phyloP scores from a whole-genome alignment of 768 basidiomycete species.

The Grammothele lineata region DNA sequence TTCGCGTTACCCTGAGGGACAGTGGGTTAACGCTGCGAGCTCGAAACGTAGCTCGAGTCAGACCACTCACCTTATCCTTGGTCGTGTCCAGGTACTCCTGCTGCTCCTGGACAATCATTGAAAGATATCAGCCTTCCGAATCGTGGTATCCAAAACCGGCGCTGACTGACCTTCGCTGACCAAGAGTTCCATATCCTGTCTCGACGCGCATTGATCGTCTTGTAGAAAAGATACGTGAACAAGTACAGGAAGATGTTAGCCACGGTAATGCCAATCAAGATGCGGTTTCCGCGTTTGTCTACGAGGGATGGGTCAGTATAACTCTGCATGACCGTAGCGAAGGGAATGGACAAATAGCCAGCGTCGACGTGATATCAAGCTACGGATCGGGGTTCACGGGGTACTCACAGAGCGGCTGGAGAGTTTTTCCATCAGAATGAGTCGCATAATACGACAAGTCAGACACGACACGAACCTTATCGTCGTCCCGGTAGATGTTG shows the following conservation, averaged over 20 bases:
- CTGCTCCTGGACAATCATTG: conserved; percentile 37
- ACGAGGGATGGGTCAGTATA: too few relatives aligned
- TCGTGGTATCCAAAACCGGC: too few relatives aligned
- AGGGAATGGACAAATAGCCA: neutral
- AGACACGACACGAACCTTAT: conserved; percentile 23
- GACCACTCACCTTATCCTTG: conserved; percentile 33
- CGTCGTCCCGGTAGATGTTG: conserved; percentile 54
- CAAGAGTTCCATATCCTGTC: conserved; percentile 49
- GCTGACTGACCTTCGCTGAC: conserved; percentile 38
- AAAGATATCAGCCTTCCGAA: too few relatives aligned
- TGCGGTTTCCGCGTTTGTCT: conserved; percentile 27
- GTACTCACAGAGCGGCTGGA: conserved; percentile 20
- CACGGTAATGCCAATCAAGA: conserved; percentile 47
- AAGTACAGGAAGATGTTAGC: conserved; percentile 54
- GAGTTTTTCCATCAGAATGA: too few relatives aligned
- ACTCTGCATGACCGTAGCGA: too few relatives aligned
- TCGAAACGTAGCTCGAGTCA: neutral
- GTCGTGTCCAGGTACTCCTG: conserved; percentile 55
- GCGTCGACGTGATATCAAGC: neutral
- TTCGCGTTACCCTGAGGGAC: conserved; percentile 43
- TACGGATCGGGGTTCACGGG: too few relatives aligned
- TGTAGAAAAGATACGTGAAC: conserved; percentile 52
- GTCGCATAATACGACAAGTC: too few relatives aligned
- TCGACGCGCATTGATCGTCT: conserved; percentile 42
- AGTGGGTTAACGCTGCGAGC: neutral